Conservation (phyloP, 2,329 filamentous ascomycete species). For the Cordyceps cateniannulata region DNA sequence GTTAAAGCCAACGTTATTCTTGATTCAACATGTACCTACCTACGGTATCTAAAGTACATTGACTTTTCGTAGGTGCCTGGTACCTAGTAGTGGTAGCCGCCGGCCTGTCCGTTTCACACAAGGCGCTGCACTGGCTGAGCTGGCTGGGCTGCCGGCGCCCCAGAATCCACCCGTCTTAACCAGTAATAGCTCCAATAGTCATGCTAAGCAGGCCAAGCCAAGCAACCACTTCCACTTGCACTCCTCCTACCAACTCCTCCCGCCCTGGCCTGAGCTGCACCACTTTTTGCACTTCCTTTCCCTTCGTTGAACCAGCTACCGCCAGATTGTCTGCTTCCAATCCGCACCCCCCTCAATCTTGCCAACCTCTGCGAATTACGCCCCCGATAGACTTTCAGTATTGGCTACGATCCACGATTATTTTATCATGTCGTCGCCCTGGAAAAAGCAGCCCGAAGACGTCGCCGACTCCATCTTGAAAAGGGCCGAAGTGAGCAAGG, state of each 20-base stretch:
- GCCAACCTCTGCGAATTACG: neutral
- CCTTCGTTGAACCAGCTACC: conserved; percentile 2
- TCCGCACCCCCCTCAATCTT: neutral
- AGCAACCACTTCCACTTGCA: neutral
- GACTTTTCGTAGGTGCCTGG: too few relatives aligned
- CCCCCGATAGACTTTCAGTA: neutral
- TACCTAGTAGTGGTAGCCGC: neutral
- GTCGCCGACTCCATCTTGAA: conserved; percentile 64
- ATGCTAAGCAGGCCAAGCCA: neutral
- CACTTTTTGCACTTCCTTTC: conserved; percentile 9
- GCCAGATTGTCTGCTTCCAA: neutral
- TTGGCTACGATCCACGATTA: neutral
- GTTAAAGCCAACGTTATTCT: too few relatives aligned
- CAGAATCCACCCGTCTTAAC: neutral
- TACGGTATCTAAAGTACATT: too few relatives aligned
- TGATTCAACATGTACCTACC: too few relatives aligned
- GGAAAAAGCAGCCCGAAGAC: conserved; percentile 57
- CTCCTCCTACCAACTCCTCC: neutral
- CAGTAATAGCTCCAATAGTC: neutral
- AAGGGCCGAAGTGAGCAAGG: conserved; percentile 70
- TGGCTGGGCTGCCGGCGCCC: neutral
- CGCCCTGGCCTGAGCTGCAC: neutral
- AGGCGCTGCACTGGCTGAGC: neutral
- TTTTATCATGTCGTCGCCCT: conserved; percentile 50
- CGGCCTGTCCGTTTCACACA: neutral